These are phyloP conservation scores for Telfairia occidentalis DNA, from an alignment of 331 rosid species.

Conservation along the genomic window DNA sequence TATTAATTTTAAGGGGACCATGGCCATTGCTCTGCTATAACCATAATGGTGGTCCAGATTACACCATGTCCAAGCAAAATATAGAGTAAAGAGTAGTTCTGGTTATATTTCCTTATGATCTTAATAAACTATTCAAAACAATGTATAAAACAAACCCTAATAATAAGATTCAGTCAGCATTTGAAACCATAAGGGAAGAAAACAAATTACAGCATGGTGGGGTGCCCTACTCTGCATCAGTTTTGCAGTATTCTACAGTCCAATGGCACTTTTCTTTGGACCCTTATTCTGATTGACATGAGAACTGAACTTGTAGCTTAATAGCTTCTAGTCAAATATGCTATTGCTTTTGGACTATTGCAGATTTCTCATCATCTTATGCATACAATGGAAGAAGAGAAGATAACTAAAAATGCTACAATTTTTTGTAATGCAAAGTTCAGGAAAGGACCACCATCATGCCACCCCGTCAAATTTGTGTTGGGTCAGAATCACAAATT, in stretches of 20 bases:
- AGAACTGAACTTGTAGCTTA: constrained; percentile 1
- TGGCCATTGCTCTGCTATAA: neutral
- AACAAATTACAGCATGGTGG: constrained; percentile 11
- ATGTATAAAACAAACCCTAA: neutral
- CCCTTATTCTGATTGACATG: neutral
- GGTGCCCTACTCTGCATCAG: neutral
- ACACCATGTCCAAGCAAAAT: constrained; percentile 5
- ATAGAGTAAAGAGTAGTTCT: neutral
- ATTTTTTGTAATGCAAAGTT: neutral
- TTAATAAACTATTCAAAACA: neutral
- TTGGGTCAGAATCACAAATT: neutral
- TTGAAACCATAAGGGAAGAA: neutral
- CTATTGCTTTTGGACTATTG: neutral
- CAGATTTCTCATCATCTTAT: neutral
- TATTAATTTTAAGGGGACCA: neutral
- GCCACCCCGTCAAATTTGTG: neutral
- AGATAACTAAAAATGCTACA: neutral
- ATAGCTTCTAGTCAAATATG: neutral
- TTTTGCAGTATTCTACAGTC: neutral
- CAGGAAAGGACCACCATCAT: neutral
- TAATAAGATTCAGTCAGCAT: neutral
- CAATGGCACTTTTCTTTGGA: neutral
- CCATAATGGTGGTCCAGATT: constrained; percentile 9
- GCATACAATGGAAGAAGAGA: neutral
- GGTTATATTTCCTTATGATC: neutral